Evolutionary conservation across 2,329 filamentous ascomycete genomes (phyloP), one percentile per base, ranked within the genome.

Genomic region (Fusarium multiceps): DNA sequence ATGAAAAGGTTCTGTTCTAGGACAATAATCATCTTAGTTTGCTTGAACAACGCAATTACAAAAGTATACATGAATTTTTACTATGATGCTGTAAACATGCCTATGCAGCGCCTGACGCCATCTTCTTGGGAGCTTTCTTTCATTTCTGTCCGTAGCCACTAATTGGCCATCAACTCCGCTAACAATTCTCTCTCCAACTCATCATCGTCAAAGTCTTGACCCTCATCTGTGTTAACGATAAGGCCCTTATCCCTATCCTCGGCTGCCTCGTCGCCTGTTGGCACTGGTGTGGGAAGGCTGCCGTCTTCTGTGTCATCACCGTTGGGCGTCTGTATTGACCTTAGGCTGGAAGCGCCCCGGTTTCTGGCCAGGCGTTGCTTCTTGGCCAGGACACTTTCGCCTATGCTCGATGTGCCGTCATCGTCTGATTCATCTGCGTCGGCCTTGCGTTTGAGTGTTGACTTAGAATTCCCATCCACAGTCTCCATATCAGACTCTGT

Each of bases 141-240:
- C 23, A 23, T 43, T 43, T 23, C 16, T n/a, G 13, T 42, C 14
- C n/a, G 54, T 71, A 49, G 48, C 55, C 65, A 28, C 64, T 57
- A 34, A 72, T 76, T 76, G 18, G 78, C 78, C 72, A 89, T 87
- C 68, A 90, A 80, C 68, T 87, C 89, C 2, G 88, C 88, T 73
- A 89, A 80, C 76, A 92, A 82, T 72, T 90, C 89, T 40, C 87
- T 86, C 77, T 90, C 90, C 51, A 90, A 78, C 72, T 90, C 88
- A 56, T 86, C 86, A 12, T 87, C 85, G 46, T 84, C 83, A 53
- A 82, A 79, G 43, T 83, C 83, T n/a, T 78, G 78, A 10, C 77
- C 77, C 42, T 78, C 76, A n/a, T 77, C 77, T 10, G 50, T 34
- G 32, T 73, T 73, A 8, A 68, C 62, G 20, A 61, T 76, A 25